A percentile compares a stretch with the other conserved stretches of the same genome.
Evolutionary conservation across 331 rosid genomes (phyloP).

Genomic region (Quercus lobata): DNA sequence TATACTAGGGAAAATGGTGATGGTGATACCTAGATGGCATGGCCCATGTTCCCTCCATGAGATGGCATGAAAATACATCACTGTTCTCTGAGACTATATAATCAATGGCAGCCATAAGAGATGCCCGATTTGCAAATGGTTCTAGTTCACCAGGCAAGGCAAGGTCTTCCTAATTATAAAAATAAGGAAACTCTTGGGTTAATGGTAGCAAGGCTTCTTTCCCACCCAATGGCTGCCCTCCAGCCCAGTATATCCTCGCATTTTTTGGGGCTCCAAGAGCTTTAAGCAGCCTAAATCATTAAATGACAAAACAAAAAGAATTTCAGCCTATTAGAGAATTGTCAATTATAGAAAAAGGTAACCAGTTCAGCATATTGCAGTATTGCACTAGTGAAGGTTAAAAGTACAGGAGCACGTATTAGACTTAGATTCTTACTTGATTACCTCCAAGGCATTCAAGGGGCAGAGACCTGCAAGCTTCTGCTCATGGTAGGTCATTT

Average conservation of each 20-base stretch:
- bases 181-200: slow-evolving; percentile 50
- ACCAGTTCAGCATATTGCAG: neutral
- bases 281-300: slow-evolving; percentile 65
- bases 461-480: slow-evolving; percentile 95
- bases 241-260: slow-evolving; percentile 90
- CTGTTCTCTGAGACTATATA: slow-evolving; percentile 80
- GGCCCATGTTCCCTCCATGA: slow-evolving; percentile 99
- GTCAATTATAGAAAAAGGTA: neutral
- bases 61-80: slow-evolving; percentile 95
- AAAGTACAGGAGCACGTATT: neutral
- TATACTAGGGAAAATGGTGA: neutral
- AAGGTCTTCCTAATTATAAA: slow-evolving; percentile 81
- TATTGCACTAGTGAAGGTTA: neutral
- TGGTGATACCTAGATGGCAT: slow-evolving; percentile 73
- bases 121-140: slow-evolving; percentile 69
- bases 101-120: slow-evolving; percentile 92
- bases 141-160: slow-evolving; percentile 70
- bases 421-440: slow-evolving; percentile 44
- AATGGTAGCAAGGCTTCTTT: slow-evolving; percentile 77
- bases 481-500: slow-evolving; percentile 79
- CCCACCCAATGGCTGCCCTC: slow-evolving; percentile 87
- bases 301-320: neutral
- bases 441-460: slow-evolving; percentile 76
- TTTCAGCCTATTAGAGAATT: neutral
- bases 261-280: slow-evolving; percentile 78